These are phyloP conservation scores for Holtermanniella nyarrowii DNA, from an alignment of 768 basidiomycete species.

Conservation along the genomic window DNA sequence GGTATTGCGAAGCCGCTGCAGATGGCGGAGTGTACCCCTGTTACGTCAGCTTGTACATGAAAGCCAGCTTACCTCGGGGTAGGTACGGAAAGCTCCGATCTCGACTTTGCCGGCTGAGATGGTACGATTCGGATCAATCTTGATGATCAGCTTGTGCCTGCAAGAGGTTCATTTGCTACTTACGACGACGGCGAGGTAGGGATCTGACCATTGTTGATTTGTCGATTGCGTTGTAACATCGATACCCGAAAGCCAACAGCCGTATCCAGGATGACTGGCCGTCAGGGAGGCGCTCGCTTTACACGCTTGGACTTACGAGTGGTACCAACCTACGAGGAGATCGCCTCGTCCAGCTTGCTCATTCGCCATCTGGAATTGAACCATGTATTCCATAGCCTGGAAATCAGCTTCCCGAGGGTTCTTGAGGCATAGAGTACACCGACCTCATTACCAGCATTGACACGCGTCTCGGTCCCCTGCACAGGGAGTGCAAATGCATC, in stretches of 20 bases:
- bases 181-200: conserved; percentile 93
- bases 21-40: conserved; percentile 73
- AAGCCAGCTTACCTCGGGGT: conserved; percentile 54
- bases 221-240: conserved; percentile 94
- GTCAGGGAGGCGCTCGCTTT: neutral
- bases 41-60: neutral
- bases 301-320: conserved; percentile 21
- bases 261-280: conserved; percentile 78
- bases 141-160: neutral
- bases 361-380: conserved; percentile 72
- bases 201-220: conserved; percentile 90
- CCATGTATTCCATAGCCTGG: conserved; percentile 94
- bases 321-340: conserved; percentile 38
- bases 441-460: conserved; percentile 79
- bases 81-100: conserved; percentile 97
- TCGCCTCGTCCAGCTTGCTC: conserved; percentile 54
- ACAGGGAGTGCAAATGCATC: conserved; percentile 96
- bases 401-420: no score
- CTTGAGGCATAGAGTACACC: neutral
- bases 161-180: conserved; percentile 31
- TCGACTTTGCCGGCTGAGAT: conserved; percentile 98
- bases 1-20: conserved; percentile 65
- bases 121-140: conserved; percentile 98
- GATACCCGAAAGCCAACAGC: conserved; percentile 98
- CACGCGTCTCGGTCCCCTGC: conserved; percentile 94